Conservation (phyloP, 2,329 filamentous ascomycete genomes). For the Chaetomiaceae sp. region DNA sequence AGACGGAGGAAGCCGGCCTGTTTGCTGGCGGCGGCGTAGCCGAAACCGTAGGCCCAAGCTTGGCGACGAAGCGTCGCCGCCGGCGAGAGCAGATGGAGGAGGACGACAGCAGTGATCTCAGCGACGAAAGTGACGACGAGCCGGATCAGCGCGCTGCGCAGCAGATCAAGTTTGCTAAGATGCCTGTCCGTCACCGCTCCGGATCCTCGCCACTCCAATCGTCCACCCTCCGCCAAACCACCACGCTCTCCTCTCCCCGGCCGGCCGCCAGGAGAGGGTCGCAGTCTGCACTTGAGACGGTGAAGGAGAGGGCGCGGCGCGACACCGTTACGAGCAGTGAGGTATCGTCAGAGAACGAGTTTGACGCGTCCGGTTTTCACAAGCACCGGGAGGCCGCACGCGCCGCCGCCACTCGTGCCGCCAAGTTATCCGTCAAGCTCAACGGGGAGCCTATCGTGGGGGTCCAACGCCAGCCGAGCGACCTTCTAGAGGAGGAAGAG, state of each 20-base stretch:
- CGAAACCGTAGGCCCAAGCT: slow-evolving; percentile 62
- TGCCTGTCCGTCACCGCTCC: slow-evolving; percentile 79
- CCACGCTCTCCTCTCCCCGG: slow-evolving; percentile 42
- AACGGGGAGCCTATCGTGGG: slow-evolving; percentile 43
- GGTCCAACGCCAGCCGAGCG: slow-evolving; percentile 41
- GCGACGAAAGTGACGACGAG: slow-evolving; percentile 78
- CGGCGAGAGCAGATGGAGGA: slow-evolving; percentile 72
- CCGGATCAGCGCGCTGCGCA: slow-evolving; percentile 67
- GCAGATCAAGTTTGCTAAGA: slow-evolving; percentile 93
- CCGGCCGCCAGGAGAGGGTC: slow-evolving; percentile 56
- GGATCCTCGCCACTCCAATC: slow-evolving; percentile 81
- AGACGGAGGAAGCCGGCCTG: slow-evolving; percentile 66
- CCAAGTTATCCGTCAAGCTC: slow-evolving; percentile 47
- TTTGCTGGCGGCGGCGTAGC: slow-evolving; percentile 60
- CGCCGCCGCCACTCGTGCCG: slow-evolving; percentile 50
- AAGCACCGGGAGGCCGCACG: slow-evolving; percentile 56
- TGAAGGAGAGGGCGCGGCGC: slow-evolving; percentile 62
- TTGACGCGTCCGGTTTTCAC: slow-evolving; percentile 61
- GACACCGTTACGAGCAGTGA: slow-evolving; percentile 80
- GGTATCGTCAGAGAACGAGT: slow-evolving; percentile 75
- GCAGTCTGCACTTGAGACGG: slow-evolving; percentile 62
- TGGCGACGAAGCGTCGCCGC: slow-evolving; percentile 59
- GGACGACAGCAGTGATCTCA: slow-evolving; percentile 78
- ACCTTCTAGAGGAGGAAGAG: slow-evolving; percentile 51
- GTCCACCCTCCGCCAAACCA: slow-evolving; percentile 53